phyloP scores from a whole-genome alignment of 1,284 basidiomycete genomes.

The Cryptococcus wingfieldii region DNA sequence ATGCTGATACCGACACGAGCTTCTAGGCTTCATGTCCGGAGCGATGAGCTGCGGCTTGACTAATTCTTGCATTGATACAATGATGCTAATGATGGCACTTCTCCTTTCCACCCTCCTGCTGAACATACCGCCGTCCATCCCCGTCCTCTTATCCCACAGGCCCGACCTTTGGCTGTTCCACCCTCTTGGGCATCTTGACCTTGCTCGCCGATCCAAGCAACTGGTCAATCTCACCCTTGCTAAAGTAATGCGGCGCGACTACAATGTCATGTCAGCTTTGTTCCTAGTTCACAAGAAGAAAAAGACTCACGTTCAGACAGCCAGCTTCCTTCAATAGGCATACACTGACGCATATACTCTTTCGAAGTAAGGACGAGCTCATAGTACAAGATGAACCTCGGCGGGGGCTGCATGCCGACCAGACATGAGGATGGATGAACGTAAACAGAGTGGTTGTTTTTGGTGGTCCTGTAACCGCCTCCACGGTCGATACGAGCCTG shows the following conservation, averaged over 20 bases:
- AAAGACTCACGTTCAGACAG: constrained; percentile 70
- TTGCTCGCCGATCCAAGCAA: constrained; percentile 63
- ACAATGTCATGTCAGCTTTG: constrained; percentile 5
- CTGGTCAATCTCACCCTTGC: constrained; percentile 78
- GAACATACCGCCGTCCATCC: too few relatives aligned
- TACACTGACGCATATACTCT: constrained; percentile 72
- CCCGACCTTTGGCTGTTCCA: constrained; percentile 36
- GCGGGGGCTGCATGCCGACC: constrained; percentile 91
- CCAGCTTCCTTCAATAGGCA: constrained; percentile 96
- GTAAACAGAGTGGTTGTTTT: constrained; percentile 92
- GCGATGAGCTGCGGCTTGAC: too few relatives aligned
- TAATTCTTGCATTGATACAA: too few relatives aligned
- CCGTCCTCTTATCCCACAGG: constrained; percentile 14
- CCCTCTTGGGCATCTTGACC: constrained; percentile 80
- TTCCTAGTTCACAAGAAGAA: not conserved
- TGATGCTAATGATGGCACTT: too few relatives aligned
- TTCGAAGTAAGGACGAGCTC: constrained; percentile 62
- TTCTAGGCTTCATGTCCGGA: too few relatives aligned
- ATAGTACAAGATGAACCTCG: constrained; percentile 87
- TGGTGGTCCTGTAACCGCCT: constrained; percentile 87
- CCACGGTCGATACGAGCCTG: constrained; percentile 83
- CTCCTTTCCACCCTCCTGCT: too few relatives aligned
- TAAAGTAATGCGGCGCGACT: constrained; percentile 95
- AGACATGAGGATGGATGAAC: constrained; percentile 93
- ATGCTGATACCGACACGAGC: too few relatives aligned